Evolutionary conservation across 2,329 filamentous ascomycete species (phyloP), one percentile per base, ranked within the genome.

Genomic region (Colletotrichum sp.): DNA sequence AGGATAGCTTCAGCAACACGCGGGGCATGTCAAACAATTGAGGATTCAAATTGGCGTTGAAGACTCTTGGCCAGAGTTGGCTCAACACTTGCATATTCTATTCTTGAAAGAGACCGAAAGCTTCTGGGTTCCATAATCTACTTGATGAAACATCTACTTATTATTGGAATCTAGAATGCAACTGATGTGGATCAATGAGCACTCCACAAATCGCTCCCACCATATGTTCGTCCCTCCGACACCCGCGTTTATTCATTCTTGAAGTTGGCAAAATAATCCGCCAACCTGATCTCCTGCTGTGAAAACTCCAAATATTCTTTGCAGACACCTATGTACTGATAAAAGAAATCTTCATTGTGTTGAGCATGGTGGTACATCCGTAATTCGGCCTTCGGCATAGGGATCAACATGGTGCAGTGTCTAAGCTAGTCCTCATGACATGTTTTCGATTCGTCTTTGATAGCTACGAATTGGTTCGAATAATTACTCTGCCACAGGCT

Each of bases 21-120:
- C 18, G 59, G 59, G 59, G 59, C 59, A 63, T 15, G n/a, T 34
- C 59, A 63, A 15, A 63, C 28, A 32, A 63, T 63, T 63, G 57
- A 30, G 26, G 26, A 76, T 1, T 52, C 44, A 52, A 21, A 21
- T 6, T 21, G n/a, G 44, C 44, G 44, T 7, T 52, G 44, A 52
- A 52, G n/a, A 52, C n/a, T 52, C 44, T 52, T 52, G n/a, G 44
- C n/a, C 10, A 52, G 6, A 52, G 44, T 62, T 62, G 15, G 18
- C 30, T 36, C 18, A 63, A 21, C 21, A 32, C n/a, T 63, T 63
- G 6, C 30, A 24, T 10, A 2, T 59, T 59, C 55, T 59, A 59
- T 59, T 59, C 55, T 59, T 28, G n/a, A 52, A 24, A 52, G n/a
- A 21, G 10, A 7, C 12, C n/a, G n/a, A 21, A 24, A 52, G 44